Evolutionary conservation across 257 asterid genomes (phyloP).

Genomic region (Ophiorrhiza pumila): DNA sequence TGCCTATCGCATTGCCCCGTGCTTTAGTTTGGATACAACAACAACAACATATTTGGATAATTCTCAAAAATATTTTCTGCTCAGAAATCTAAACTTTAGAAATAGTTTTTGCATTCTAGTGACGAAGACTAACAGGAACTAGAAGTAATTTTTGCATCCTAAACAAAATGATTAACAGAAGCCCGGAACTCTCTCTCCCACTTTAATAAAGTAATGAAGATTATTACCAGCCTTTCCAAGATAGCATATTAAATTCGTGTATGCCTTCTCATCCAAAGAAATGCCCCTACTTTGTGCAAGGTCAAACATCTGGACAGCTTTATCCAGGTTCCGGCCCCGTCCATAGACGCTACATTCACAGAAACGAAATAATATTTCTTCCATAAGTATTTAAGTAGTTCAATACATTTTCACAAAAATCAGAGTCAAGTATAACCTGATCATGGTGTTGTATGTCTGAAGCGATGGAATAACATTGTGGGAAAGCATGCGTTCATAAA

Average conservation of each 20-base stretch:
- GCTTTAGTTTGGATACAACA: background rate
- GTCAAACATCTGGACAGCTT: constrained; percentile 66
- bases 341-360: constrained; percentile 72
- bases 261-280: constrained; percentile 80
- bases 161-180: background rate
- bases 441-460: constrained; percentile 90
- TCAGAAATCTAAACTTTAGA: background rate
- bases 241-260: constrained; percentile 74
- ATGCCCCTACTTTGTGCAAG: constrained; percentile 56
- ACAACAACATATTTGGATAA: no score
- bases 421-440: constrained; percentile 51
- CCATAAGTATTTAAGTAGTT: constrained; percentile 7
- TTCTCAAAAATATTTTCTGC: background rate
- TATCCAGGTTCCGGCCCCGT: constrained; percentile 65
- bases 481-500: constrained; percentile 75
- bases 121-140: background rate
- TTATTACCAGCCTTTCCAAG: constrained; percentile 84
- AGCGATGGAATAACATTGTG: constrained; percentile 55
- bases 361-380: constrained; percentile 16
- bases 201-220: background rate
- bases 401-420: constrained; percentile 11
- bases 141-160: background rate
- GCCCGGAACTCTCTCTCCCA: background rate
- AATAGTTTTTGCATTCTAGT: background rate
- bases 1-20: background rate